These are phyloP conservation scores for Plasmodium billcollinsi DNA, from an alignment of 169 alveolate genomes.

Conservation along the genomic window DNA sequence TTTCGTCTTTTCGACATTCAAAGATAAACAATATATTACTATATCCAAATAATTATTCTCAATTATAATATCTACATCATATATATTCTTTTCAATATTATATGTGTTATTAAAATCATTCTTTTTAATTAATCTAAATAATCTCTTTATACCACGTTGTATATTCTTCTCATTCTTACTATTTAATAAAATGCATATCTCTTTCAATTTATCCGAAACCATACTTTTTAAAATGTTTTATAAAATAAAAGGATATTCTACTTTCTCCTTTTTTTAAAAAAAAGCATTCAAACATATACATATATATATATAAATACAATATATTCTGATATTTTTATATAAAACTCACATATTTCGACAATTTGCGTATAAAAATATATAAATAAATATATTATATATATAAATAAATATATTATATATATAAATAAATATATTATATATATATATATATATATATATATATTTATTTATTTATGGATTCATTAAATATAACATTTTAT, in stretches of 20 bases:
- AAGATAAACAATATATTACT: constrained; percentile 12
- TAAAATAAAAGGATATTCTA: not conserved
- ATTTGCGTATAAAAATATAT: not conserved
- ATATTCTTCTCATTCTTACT: constrained; percentile 28
- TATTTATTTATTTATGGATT: too few species aligned
- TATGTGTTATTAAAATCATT: not conserved
- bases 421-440: too few species aligned
- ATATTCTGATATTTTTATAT: not conserved
- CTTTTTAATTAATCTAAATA: constrained; percentile 27
- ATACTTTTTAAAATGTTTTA: constrained; percentile 14
- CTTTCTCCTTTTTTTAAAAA: not conserved
- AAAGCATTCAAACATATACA: not conserved
- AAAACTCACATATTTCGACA: not conserved
- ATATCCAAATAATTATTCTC: constrained; percentile 53
- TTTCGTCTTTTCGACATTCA: constrained; percentile 13
- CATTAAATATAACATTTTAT: too few species aligned
- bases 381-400: not conserved
- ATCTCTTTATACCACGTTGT: constrained; percentile 19
- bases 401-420: too few species aligned
- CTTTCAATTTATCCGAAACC: constrained; percentile 4
- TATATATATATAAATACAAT: constrained; percentile 16
- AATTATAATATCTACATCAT: constrained; percentile 18
- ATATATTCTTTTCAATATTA: constrained; percentile 15
- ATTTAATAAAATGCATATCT: constrained; percentile 36
- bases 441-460: too few species aligned